Base-by-base conservation (phyloP, 805 yeast genomes). In the Priceomyces haplophilus region DNA sequence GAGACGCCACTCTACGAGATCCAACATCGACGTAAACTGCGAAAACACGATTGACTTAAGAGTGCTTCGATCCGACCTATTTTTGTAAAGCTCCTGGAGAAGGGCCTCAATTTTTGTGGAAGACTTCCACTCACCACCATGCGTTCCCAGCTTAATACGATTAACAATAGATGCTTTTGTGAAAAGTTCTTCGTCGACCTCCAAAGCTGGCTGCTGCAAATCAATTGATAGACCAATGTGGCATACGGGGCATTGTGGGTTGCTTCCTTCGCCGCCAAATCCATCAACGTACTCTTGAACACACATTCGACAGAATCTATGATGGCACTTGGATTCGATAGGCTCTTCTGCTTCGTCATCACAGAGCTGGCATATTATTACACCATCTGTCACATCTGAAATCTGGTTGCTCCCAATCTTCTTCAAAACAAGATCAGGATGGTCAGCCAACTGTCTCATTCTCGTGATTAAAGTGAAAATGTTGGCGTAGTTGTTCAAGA, bases 261-360 rank as follows among this genome's bases (percentile, higher is more conserved):
- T 76, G 38, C 68, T 67, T 29, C 67, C 71, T 13, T 67, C 73
- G 3, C 93, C 95, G 33, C 76, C 77, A 55, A 73, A 87, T 40
- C 93, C 81, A 49, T 90, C 97, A 37, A 85, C 79, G 56, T 93
- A 93, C 62, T 95, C 99, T 44, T 77, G 80, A 44, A 93, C 80
- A 61, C 99, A 93, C 72, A 93, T 73, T 21, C 99, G 78, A 60
- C 99, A 93, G 59, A 93, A 93, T 48, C 78, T 79, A 59, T 93
- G 99, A 52, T 86, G 96, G 62, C 99, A 93, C 58, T 85, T 87
- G 2, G 96, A 85, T 61, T 86, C 90, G 37, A 93, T 89, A 0
- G 99, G 96, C 47, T 93, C 99, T 62, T 93, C 98, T 0, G 98
- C 97, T 63, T 90, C 97, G 58, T 93, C 99, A 52, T 90, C 98